Percentiles rank a stretch among this genome's conserved stretches.
Evolutionary conservation across 2,329 filamentous ascomycete genomes (phyloP).

Genomic region (Stagonosporopsis cucurbitacearum): DNA sequence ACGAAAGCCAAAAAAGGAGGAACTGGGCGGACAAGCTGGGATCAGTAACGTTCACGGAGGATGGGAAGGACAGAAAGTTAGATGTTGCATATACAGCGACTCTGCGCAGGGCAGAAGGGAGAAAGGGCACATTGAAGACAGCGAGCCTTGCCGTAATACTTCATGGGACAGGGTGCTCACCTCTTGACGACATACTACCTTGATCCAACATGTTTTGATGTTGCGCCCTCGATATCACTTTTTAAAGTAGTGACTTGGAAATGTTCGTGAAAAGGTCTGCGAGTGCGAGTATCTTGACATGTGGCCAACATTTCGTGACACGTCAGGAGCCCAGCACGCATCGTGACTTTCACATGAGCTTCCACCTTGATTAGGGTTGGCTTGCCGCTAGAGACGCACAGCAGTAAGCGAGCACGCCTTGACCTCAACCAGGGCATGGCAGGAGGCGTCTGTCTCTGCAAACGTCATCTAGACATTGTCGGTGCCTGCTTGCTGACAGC

Average conservation of each 20-base stretch:
- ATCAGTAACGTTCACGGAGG: background rate
- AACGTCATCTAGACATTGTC: constrained; percentile 46
- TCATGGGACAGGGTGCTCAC: background rate
- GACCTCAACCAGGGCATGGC: constrained; percentile 31
- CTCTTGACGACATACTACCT: background rate
- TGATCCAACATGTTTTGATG: no score
- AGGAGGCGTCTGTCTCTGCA: constrained; percentile 31
- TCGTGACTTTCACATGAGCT: constrained; percentile 16
- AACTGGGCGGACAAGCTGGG: background rate
- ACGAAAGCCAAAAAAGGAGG: background rate
- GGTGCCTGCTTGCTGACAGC: constrained; percentile 31
- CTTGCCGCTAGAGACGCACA: constrained; percentile 22
- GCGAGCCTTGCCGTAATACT: background rate
- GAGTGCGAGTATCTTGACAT: background rate
- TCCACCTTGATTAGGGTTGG: constrained; percentile 15
- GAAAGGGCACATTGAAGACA: background rate
- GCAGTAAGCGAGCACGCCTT: constrained; percentile 30
- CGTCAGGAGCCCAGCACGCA: background rate
- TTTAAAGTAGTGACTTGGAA: background rate
- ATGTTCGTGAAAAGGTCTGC: background rate
- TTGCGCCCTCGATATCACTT: background rate
- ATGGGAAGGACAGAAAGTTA: background rate
- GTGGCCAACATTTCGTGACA: background rate
- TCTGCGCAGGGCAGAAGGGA: background rate
- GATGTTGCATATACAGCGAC: background rate